phyloP scores from a whole-genome alignment of 176 grass and related monocot species.

The Oryza coarctata region DNA sequence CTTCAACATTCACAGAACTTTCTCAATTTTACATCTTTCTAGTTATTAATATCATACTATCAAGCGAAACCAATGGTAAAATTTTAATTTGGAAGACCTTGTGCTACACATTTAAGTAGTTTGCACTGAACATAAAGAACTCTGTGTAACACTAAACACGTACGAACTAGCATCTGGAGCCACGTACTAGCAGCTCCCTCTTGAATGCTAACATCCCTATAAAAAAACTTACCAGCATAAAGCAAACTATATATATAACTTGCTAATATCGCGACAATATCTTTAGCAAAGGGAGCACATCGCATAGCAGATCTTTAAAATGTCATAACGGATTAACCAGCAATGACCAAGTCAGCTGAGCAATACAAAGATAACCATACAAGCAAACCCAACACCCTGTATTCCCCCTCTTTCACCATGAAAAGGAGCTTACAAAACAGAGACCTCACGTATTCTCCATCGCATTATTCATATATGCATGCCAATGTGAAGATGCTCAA shows the following conservation, averaged over 20 bases:
- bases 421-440: slow-evolving; percentile 18
- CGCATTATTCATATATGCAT: slow-evolving; percentile 11
- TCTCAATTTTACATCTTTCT: not conserved
- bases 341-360: not conserved
- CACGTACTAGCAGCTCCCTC: no score
- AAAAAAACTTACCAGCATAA: not conserved
- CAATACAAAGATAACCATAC: not conserved
- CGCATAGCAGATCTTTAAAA: not conserved
- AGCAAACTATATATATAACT: not conserved
- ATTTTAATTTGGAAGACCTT: no score
- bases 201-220: not conserved
- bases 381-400: slow-evolving; percentile 19
- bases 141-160: not conserved
- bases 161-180: not conserved
- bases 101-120: not conserved
- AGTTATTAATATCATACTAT: not conserved
- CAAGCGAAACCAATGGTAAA: not conserved
- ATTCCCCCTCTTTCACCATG: not conserved
- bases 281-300: not conserved
- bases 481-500: not conserved
- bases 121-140: not conserved
- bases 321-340: not conserved
- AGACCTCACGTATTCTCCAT: not conserved
- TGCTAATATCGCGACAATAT: not conserved
- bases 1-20: not conserved